Conservation (phyloP, 495 filamentous ascomycete genomes). For the Penicillium arizonense region DNA sequence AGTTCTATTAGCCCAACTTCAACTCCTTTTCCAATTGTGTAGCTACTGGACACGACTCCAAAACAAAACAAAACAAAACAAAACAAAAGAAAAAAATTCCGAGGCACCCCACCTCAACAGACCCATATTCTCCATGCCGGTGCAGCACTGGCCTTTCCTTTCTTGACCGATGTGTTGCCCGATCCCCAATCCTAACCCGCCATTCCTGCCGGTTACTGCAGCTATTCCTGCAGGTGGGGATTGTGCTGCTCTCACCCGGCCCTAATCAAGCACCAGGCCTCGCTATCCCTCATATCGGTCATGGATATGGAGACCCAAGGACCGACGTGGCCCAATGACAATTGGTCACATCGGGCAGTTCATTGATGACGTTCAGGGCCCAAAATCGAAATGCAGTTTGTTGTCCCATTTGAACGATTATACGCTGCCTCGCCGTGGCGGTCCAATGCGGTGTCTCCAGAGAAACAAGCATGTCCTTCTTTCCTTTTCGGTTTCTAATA, state of each 20-base stretch:
- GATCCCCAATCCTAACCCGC: conserved; percentile 19
- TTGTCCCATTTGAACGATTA: conserved; percentile 36
- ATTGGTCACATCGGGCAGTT: conserved; percentile 31
- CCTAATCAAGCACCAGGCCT: conserved; percentile 30
- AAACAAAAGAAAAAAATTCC: conserved; percentile 11
- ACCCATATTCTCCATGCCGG: conserved; percentile 22
- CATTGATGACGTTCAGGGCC: conserved; percentile 38
- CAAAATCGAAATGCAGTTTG: conserved; percentile 26
- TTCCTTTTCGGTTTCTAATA: conserved; percentile 32
- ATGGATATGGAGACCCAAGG: conserved; percentile 18
- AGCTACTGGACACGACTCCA: not conserved
- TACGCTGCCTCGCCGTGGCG: conserved; percentile 41
- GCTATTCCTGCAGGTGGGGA: conserved; percentile 23
- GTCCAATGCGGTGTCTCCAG: conserved; percentile 26
- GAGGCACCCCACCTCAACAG: conserved; percentile 22
- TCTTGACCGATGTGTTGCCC: conserved; percentile 13
- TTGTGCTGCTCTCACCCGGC: conserved; percentile 27
- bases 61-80: conserved; percentile 6
- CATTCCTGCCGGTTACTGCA: conserved; percentile 22
- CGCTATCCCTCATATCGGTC: conserved; percentile 22
- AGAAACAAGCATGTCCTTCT: conserved; percentile 31
- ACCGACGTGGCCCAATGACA: conserved; percentile 46
- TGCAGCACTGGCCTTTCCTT: conserved; percentile 24
- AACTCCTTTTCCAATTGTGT: conserved; percentile 3
- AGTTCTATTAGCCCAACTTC: conserved; percentile 5